These are phyloP conservation scores for Ceratocystis harringtonii DNA, from an alignment of 2,329 filamentous ascomycete genomes.

Conservation along the genomic window DNA sequence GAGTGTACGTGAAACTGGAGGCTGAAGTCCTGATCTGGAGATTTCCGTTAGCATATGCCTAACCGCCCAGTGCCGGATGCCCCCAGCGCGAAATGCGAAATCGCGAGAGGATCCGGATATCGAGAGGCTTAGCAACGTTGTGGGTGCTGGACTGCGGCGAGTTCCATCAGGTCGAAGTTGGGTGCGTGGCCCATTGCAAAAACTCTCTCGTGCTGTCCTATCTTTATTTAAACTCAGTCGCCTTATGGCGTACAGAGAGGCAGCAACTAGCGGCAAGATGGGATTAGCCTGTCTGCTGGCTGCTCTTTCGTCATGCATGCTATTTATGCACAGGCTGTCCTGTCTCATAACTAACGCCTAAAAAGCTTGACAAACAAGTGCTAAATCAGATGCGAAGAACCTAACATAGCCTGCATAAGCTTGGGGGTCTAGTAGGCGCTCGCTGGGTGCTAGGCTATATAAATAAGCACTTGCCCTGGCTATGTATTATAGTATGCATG, in stretches of 20 bases:
- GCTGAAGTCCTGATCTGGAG: too few relatives aligned
- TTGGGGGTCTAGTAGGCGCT: neutral
- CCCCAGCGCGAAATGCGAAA: too few relatives aligned
- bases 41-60: too few relatives aligned
- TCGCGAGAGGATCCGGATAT: too few relatives aligned
- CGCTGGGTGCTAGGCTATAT: neutral
- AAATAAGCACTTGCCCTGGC: neutral
- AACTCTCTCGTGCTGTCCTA: neutral
- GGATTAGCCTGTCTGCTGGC: neutral
- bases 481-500: neutral
- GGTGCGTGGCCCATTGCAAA: neutral
- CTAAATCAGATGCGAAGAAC: neutral
- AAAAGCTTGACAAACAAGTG: neutral
- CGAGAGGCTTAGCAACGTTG: too few relatives aligned
- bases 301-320: neutral
- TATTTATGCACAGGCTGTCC: neutral
- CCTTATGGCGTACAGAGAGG: neutral
- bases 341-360: neutral
- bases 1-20: too few relatives aligned
- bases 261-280: neutral
- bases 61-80: too few relatives aligned
- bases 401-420: neutral
- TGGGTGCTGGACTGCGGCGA: too few relatives aligned
- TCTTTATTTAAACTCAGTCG: neutral
- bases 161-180: too few relatives aligned